Conservation (phyloP, 129 eudicot genomes). For the Apium graveolens region DNA sequence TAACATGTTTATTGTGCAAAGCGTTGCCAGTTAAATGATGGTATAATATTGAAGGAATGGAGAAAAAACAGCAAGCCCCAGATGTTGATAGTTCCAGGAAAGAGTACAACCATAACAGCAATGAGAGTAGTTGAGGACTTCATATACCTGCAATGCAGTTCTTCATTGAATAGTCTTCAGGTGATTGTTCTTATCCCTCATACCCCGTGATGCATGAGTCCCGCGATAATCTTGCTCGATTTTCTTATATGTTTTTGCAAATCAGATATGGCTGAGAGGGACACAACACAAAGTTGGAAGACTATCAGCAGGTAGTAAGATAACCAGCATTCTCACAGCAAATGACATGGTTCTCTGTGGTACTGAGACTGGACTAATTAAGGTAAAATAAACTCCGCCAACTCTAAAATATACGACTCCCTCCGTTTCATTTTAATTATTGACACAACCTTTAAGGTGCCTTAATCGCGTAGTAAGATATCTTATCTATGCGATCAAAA, state of each 20-base stretch:
- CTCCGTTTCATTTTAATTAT: no score
- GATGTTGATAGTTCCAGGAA: constrained; percentile 46
- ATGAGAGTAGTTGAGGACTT: constrained; percentile 86
- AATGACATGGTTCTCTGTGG: constrained; percentile 86
- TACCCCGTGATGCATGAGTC: background rate
- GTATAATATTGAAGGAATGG: constrained; percentile 57
- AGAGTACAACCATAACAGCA: constrained; percentile 43
- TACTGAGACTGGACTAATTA: constrained; percentile 70
- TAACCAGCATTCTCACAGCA: constrained; percentile 75
- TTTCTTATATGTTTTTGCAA: constrained; percentile 5
- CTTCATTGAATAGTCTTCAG: constrained; percentile 57
- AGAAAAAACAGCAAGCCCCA: constrained; percentile 46
- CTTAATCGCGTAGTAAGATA: no score
- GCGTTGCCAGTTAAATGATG: constrained; percentile 4
- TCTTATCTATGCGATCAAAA: no score
- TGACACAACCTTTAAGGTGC: no score
- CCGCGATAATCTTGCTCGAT: background rate
- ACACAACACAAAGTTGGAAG: constrained; percentile 85
- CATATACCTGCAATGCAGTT: constrained; percentile 49
- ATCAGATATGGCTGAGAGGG: constrained; percentile 89
- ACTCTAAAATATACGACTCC: background rate
- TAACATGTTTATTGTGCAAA: background rate
- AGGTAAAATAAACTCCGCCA: constrained; percentile 24
- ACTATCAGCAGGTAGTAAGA: constrained; percentile 81
- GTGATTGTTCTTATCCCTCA: constrained; percentile 18